phyloP scores from a whole-genome alignment of 2,329 filamentous ascomycete genomes.

The Truncatella angustata region DNA sequence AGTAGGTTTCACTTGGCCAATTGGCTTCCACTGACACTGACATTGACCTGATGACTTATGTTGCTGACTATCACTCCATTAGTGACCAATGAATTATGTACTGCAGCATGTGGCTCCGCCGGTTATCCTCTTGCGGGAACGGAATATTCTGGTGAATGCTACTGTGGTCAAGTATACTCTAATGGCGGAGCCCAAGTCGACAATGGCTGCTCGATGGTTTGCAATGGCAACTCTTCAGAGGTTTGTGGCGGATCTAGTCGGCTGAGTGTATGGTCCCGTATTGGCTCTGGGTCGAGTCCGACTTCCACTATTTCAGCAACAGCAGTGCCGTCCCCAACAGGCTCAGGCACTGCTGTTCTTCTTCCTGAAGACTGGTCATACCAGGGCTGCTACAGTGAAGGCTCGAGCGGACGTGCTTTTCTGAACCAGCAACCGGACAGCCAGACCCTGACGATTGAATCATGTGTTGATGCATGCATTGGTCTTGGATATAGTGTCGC shows the following conservation, averaged over 20 bases:
- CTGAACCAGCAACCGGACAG: constrained; percentile 19
- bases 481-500: constrained; percentile 25
- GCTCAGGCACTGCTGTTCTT: constrained; percentile 6
- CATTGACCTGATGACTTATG: no score
- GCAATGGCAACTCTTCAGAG: constrained; percentile 40
- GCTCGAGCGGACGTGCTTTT: constrained; percentile 16
- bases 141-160: constrained; percentile 45
- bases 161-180: constrained; percentile 41
- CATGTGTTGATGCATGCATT: constrained; percentile 20
- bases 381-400: constrained; percentile 21
- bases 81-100: constrained; percentile 31
- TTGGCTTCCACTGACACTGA: background rate
- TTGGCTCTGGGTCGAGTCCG: constrained; percentile 8
- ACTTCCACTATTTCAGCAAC: constrained; percentile 1
- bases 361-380: constrained; percentile 19
- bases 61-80: background rate
- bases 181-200: constrained; percentile 34
- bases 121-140: constrained; percentile 42
- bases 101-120: constrained; percentile 36
- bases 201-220: constrained; percentile 39
- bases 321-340: constrained; percentile 2
- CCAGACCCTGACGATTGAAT: constrained; percentile 18
- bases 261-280: constrained; percentile 17
- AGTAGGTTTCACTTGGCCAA: constrained; percentile 5
- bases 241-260: constrained; percentile 31